These are phyloP conservation scores for Mycena maculata DNA, from an alignment of 768 basidiomycete genomes.

Conservation along the genomic window DNA sequence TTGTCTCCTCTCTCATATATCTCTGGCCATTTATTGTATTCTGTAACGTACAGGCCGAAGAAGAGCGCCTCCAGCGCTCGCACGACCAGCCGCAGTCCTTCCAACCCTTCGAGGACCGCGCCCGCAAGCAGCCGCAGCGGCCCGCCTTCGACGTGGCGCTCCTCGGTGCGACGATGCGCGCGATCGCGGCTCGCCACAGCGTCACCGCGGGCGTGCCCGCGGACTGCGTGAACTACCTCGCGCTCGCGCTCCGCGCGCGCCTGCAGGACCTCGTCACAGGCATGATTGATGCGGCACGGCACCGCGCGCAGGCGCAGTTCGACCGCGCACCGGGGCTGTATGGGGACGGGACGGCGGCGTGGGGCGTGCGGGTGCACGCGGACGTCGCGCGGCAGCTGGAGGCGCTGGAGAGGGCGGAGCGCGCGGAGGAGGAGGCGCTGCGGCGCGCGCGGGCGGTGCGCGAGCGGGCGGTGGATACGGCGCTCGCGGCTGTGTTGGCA, in stretches of 20 bases:
- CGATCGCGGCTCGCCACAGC: constrained; percentile 74
- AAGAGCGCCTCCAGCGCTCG: constrained; percentile 79
- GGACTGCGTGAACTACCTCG: constrained; percentile 82
- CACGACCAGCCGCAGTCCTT: constrained; percentile 72
- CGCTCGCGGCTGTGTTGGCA: constrained; percentile 70
- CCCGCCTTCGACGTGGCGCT: constrained; percentile 77
- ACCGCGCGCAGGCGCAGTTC: constrained; percentile 76
- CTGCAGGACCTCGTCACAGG: constrained; percentile 75
- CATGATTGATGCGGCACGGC: constrained; percentile 75
- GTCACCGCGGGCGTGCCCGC: constrained; percentile 66
- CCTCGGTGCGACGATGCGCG: constrained; percentile 77
- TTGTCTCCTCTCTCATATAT: constrained; percentile 12
- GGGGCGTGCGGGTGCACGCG: constrained; percentile 77
- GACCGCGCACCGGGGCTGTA: constrained; percentile 75
- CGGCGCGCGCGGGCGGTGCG: constrained; percentile 82
- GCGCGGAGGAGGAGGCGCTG: constrained; percentile 83
- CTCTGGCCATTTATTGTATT: neutral
- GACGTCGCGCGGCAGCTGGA: constrained; percentile 85
- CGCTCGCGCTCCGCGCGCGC: constrained; percentile 81
- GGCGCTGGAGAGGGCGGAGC: constrained; percentile 79
- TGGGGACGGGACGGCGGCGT: constrained; percentile 79
- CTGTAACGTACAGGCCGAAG: constrained; percentile 80
- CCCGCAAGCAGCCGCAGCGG: constrained; percentile 77
- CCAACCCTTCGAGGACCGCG: constrained; percentile 80
- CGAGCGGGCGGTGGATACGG: constrained; percentile 70